phyloP scores from a whole-genome alignment of 1,284 basidiomycete genomes.

The Microbotryum lychnidis-dioicae region DNA sequence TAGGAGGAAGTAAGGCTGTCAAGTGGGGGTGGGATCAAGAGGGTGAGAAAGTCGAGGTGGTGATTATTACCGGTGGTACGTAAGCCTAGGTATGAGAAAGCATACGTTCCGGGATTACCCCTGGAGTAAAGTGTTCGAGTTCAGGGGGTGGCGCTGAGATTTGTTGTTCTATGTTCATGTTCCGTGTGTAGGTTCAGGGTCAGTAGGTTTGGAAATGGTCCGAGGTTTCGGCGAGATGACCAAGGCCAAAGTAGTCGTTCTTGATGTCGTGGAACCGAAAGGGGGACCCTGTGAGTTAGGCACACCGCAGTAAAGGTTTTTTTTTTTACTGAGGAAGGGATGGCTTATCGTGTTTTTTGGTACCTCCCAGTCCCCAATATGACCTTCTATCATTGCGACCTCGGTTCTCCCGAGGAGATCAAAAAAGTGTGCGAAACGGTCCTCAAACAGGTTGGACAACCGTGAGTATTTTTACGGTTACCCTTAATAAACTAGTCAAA shows the following conservation, averaged over 20 bases:
- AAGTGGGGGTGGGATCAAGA: not conserved
- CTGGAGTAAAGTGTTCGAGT: no score
- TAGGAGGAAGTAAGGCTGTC: constrained; percentile 4
- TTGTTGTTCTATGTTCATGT: not conserved
- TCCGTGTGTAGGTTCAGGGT: constrained; percentile 60
- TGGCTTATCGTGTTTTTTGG: not conserved
- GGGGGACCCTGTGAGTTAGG: constrained; percentile 19
- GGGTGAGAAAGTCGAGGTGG: constrained; percentile 47
- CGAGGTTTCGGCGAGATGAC: constrained; percentile 68
- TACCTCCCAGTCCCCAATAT: constrained; percentile 53
- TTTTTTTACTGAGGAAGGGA: no score
- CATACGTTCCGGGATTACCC: no score
- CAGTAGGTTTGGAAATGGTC: constrained; percentile 80
- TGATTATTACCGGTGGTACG: constrained; percentile 80
- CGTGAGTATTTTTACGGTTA: constrained; percentile 6
- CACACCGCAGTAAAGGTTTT: not conserved
- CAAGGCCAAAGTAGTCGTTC: constrained; percentile 61
- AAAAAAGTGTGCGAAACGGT: constrained; percentile 60
- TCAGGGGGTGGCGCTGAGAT: no score
- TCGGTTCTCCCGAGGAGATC: constrained; percentile 77
- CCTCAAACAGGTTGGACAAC: constrained; percentile 55
- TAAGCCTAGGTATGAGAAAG: not conserved
- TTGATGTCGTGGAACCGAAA: constrained; percentile 51
- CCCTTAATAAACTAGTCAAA: constrained; percentile 53
- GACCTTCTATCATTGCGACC: constrained; percentile 73